phyloP scores from a whole-genome alignment of 2,329 filamentous ascomycete species.

The Paecilomyces variotii region DNA sequence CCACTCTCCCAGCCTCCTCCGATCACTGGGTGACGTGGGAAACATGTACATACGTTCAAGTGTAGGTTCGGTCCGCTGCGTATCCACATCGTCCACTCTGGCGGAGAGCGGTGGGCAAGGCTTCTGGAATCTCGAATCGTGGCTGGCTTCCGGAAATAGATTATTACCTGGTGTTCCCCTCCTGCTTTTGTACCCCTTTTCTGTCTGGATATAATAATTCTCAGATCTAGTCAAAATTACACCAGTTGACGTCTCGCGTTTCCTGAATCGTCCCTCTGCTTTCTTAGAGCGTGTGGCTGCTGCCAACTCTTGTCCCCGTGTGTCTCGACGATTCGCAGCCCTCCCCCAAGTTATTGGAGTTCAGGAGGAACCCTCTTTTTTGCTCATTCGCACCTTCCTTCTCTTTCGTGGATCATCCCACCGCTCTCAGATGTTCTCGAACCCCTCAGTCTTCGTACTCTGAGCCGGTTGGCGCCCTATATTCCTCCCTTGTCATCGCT shows the following conservation, averaged over 20 bases:
- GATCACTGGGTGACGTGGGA: conserved; percentile 1
- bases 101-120: conserved; percentile 3
- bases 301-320: conserved; percentile 21
- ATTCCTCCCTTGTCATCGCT: neutral
- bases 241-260: conserved; percentile 11
- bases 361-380: neutral
- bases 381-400: neutral
- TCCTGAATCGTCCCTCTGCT: conserved; percentile 21
- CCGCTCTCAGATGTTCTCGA: neutral
- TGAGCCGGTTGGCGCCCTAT: neutral
- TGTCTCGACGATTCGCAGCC: conserved; percentile 22
- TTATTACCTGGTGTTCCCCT: conserved; percentile 13
- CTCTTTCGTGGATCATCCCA: neutral
- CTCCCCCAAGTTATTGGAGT: neutral
- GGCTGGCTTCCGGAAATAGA: conserved; percentile 11
- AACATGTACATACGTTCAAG: neutral
- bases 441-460: neutral
- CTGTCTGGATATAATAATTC: conserved; percentile 1
- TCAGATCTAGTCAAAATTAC: neutral
- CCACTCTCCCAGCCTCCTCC: conserved; percentile 2
- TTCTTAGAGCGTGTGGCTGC: conserved; percentile 11
- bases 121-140: conserved; percentile 4
- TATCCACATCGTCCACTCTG: conserved; percentile 12
- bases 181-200: neutral
- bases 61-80: conserved; percentile 2